Evolutionary conservation across 495 filamentous ascomycete genomes (phyloP).

Genomic region (Rostrohypoxylon terebratum): DNA sequence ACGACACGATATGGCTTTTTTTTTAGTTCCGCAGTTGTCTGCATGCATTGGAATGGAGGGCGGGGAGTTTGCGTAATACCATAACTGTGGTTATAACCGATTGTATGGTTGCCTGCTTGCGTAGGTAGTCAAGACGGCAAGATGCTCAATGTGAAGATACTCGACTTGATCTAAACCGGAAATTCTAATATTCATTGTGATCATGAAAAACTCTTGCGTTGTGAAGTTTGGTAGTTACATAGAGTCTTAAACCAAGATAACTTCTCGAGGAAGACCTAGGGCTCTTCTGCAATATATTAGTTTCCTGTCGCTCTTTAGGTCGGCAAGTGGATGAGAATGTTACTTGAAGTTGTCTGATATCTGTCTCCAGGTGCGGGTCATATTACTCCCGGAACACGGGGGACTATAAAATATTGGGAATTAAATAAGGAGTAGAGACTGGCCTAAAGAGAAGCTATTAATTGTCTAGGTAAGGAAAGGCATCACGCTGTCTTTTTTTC

Average conservation of each 20-base stretch:
- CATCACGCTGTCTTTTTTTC: no score
- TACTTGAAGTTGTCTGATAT: no score
- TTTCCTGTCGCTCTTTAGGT: no score
- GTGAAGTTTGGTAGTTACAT: background rate
- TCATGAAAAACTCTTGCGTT: background rate
- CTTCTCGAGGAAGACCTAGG: background rate
- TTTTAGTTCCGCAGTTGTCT: constrained; percentile 30
- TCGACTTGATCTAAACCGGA: constrained; percentile 18
- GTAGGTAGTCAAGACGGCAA: constrained; percentile 25
- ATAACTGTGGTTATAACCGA: background rate
- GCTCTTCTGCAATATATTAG: no score
- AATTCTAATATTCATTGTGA: background rate
- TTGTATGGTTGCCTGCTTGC: constrained; percentile 19
- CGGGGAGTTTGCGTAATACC: constrained; percentile 38
- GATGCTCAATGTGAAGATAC: constrained; percentile 30
- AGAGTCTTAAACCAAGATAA: background rate
- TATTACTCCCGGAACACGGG: no score
- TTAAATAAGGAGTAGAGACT: no score
- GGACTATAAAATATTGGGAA: no score
- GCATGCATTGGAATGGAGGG: constrained; percentile 39
- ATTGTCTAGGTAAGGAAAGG: no score
- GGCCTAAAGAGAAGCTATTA: no score
- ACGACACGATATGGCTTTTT: constrained; percentile 40
- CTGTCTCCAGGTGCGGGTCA: no score
- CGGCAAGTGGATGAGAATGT: background rate